Conservation (phyloP, 331 rosid genomes). For the Stylosanthes scabra region DNA sequence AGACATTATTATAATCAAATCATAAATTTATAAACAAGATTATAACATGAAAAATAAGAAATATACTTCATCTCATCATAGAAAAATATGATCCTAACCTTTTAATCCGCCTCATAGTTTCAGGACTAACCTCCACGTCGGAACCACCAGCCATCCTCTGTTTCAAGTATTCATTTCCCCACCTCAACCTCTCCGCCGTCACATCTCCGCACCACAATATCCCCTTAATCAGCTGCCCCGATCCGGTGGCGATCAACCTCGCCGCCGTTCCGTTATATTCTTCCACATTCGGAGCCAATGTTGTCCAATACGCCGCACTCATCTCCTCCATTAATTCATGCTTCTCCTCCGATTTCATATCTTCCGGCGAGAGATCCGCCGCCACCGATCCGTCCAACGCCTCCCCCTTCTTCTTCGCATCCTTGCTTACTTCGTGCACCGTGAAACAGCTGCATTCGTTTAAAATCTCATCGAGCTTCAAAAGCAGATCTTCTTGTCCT, state of each 20-base stretch:
- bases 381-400: constrained; percentile 72
- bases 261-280: constrained; percentile 74
- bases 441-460: constrained; percentile 63
- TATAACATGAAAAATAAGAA: too few relatives aligned
- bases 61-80: too few relatives aligned
- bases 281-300: constrained; percentile 97
- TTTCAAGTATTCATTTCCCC: constrained; percentile 89
- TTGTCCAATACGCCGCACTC: constrained; percentile 89
- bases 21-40: not conserved
- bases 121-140: constrained; percentile 61
- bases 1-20: not conserved
- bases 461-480: constrained; percentile 67
- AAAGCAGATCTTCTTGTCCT: constrained; percentile 69
- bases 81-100: constrained; percentile 52
- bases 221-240: constrained; percentile 79
- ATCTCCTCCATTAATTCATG: constrained; percentile 71
- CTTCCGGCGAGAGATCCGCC: constrained; percentile 64
- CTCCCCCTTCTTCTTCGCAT: constrained; percentile 70
- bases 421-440: constrained; percentile 68
- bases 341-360: constrained; percentile 60
- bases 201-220: constrained; percentile 98
- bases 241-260: constrained; percentile 71
- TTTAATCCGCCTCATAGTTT: constrained; percentile 73
- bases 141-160: constrained; percentile 54
- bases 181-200: constrained; percentile 76